Conservation (phyloP, 2,329 filamentous ascomycete species). For the Atkinsonella hypoxylon region DNA sequence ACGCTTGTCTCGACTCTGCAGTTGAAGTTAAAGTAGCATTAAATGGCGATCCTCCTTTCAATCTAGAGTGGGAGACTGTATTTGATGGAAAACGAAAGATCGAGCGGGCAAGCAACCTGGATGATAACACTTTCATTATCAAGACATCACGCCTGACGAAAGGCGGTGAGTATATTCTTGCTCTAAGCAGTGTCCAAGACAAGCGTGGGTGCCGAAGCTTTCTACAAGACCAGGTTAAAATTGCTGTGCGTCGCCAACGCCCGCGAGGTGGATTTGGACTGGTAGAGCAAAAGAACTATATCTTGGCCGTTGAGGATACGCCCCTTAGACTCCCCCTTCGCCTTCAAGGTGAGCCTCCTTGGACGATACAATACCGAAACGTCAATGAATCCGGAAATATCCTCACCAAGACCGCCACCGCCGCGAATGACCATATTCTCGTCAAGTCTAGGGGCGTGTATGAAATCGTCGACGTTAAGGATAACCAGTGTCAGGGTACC, state of each 20-base stretch:
- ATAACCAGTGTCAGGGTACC: constrained; percentile 70
- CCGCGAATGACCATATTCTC: constrained; percentile 55
- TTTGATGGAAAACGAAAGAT: constrained; percentile 77
- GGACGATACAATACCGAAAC: constrained; percentile 68
- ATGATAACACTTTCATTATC: constrained; percentile 53
- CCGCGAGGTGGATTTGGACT: constrained; percentile 78
- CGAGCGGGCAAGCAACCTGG: constrained; percentile 51
- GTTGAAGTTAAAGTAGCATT: constrained; percentile 64
- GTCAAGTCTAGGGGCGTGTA: constrained; percentile 63
- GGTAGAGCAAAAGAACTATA: constrained; percentile 65
- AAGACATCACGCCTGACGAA: constrained; percentile 61
- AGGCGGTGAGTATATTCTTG: constrained; percentile 83
- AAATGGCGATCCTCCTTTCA: constrained; percentile 76
- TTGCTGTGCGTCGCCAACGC: constrained; percentile 77
- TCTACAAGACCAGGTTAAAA: constrained; percentile 72
- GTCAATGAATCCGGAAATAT: constrained; percentile 38
- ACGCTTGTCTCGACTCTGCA: constrained; percentile 72
- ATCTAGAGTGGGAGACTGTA: constrained; percentile 81
- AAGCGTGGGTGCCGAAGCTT: constrained; percentile 76
- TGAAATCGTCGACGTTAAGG: constrained; percentile 64
- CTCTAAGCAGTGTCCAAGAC: constrained; percentile 78
- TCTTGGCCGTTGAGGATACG: constrained; percentile 67
- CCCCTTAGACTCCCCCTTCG: constrained; percentile 67
- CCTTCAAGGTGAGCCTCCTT: constrained; percentile 75
- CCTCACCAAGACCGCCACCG: constrained; percentile 36